Evolutionary conservation across 768 basidiomycete species (phyloP), one percentile per base, ranked within the genome.

Genomic region (Tulasnella sp.): DNA sequence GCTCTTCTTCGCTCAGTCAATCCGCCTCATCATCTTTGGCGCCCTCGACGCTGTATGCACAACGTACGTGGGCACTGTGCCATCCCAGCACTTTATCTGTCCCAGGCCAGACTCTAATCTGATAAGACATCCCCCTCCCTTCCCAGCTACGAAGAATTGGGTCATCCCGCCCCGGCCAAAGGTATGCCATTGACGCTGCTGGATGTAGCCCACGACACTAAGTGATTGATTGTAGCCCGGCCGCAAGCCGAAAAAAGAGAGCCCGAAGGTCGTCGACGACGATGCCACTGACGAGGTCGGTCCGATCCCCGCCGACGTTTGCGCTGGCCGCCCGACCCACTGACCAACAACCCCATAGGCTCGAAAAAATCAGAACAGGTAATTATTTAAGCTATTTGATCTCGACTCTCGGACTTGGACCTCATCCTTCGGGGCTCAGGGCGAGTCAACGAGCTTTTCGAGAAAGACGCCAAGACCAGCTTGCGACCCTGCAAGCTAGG

Each of bases 391-490:
- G 58, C 80, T 27, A 62, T 76, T 73, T 21, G 56, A 38, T 44
- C 39, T n/a, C 81, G 4, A 72, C 46, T 74, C 71, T n/a, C 62
- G 68, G 27, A 77, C 62, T 68, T 68, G 14, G 42, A 46, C 24
- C 52, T 75, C 10, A 75, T 74, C 77, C 39, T 19, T 24, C 27
- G 39, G 39, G 27, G 75, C 58, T 21, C 82, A 95, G 95, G 83
- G 93, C 93, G 40, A 94, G 94, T 18, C 95, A 96, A 84, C 92
- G 95, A 48, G 94, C 95, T 18, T 96, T 96, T 85, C 90, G 95
- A 73, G 95, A 96, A 83, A 90, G 95, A 80, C 96, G 94, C 85
- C 94, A 96, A 84, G 91, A 92, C 5, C 94, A 95, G 83, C 91
- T 96, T 46, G 91, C 93, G 12, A 94, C 95, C 81, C 89, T 96